These are phyloP conservation scores for Claviceps sp. DNA, from an alignment of 2,329 filamentous ascomycete genomes.

Conservation along the genomic window DNA sequence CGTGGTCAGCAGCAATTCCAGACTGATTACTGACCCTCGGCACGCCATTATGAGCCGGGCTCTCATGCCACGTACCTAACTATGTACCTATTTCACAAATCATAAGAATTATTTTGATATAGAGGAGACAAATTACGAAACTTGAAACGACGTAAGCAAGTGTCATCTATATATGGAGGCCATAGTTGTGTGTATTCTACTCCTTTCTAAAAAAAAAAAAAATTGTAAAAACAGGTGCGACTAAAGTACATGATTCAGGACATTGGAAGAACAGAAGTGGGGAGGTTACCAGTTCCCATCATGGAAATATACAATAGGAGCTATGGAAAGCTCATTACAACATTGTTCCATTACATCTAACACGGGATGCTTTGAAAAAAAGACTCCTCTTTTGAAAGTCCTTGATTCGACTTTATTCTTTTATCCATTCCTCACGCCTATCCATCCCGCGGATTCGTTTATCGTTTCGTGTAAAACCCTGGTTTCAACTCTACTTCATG, in stretches of 20 bases:
- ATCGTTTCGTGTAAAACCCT: background rate
- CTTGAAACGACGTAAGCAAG: too few relatives aligned
- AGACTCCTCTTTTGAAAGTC: too few relatives aligned
- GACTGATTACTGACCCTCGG: too few relatives aligned
- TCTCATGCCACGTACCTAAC: too few relatives aligned
- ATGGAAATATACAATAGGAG: slow-evolving; percentile 25
- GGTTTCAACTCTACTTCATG: slow-evolving; percentile 30
- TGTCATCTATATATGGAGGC: too few relatives aligned
- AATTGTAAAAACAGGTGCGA: slow-evolving; percentile 10
- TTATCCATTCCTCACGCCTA: too few relatives aligned
- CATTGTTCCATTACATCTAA: slow-evolving; percentile 8
- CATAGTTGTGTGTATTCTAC: slow-evolving; percentile 14
- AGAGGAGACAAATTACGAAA: too few relatives aligned
- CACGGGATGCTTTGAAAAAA: background rate
- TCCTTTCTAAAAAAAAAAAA: slow-evolving; percentile 9
- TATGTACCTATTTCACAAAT: too few relatives aligned
- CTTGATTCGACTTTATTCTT: too few relatives aligned
- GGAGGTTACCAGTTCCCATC: slow-evolving; percentile 22
- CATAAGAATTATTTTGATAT: too few relatives aligned
- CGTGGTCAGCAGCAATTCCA: too few relatives aligned
- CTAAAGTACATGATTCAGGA: slow-evolving; percentile 25
- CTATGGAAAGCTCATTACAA: slow-evolving; percentile 14
- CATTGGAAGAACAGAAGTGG: slow-evolving; percentile 27
- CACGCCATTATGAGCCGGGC: too few relatives aligned
- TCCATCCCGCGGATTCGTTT: background rate